Conservation (phyloP, 129 eudicot genomes). For the Artemisia tridentata region DNA sequence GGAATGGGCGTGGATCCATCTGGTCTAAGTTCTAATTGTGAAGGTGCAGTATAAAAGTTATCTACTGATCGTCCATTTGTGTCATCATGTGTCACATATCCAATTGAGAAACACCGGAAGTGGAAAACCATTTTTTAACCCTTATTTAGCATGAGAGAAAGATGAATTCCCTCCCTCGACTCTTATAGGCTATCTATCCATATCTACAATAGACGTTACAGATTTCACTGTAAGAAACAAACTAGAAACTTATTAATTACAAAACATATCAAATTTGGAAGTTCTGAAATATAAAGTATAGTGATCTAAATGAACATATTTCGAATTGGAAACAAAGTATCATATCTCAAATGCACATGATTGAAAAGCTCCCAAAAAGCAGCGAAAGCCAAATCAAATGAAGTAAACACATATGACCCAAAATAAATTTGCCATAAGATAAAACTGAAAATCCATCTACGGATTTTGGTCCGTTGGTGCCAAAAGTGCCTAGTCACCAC, state of each 20-base stretch:
- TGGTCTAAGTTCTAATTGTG: conserved; percentile 11
- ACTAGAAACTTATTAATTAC: background rate
- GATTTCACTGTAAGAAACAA: conserved; percentile 12
- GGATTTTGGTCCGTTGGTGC: too few relatives aligned
- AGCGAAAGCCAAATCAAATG: background rate
- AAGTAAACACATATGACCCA: conserved; percentile 24
- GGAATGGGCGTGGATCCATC: conserved; percentile 48
- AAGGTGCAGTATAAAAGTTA: conserved; percentile 19
- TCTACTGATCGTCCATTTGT: background rate
- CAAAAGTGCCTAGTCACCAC: too few relatives aligned
- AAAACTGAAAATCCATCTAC: background rate
- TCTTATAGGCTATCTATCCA: conserved; percentile 18
- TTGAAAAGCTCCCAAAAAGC: background rate
- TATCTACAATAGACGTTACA: background rate
- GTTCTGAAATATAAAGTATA: too few relatives aligned
- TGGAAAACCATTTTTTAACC: conserved; percentile 23
- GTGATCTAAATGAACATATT: too few relatives aligned
- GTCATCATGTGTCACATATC: background rate
- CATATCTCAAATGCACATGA: background rate
- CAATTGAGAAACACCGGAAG: conserved; percentile 9
- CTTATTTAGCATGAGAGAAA: conserved; percentile 12
- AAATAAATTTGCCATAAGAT: background rate
- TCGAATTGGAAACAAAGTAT: background rate
- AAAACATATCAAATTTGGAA: background rate
- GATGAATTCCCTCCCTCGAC: conserved; percentile 9